phyloP scores from a whole-genome alignment of 257 asterid genomes.

The Lavandula angustifolia region DNA sequence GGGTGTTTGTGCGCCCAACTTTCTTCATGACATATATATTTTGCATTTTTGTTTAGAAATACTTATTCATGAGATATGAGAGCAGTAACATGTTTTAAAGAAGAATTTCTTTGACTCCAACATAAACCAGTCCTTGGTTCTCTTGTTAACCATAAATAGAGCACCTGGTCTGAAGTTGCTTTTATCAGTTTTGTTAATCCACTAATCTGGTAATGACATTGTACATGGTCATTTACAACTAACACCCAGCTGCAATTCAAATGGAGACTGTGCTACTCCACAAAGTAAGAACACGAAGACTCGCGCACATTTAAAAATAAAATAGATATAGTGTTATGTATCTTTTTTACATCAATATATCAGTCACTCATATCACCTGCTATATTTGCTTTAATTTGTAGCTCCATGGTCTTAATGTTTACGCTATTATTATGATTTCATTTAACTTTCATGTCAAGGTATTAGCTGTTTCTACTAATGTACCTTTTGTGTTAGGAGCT shows the following conservation, averaged over 20 bases:
- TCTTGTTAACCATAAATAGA: conserved; percentile 6
- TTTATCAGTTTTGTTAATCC: background rate
- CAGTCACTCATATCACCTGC: conserved; percentile 10
- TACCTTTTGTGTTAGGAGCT: background rate
- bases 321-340: background rate
- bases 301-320: background rate
- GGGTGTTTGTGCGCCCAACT: conserved; percentile 18
- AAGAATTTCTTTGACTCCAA: conserved; percentile 5
- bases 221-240: background rate
- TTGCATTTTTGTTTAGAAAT: conserved; percentile 20
- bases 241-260: conserved; percentile 1
- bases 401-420: conserved; percentile 15
- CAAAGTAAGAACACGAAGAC: background rate
- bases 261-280: background rate
- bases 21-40: conserved; percentile 5
- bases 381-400: background rate
- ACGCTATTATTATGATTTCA: background rate
- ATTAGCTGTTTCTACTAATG: background rate
- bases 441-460: conserved; percentile 6
- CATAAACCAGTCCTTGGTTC: background rate
- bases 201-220: conserved; percentile 9
- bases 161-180: conserved; percentile 10
- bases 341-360: background rate
- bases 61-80: background rate
- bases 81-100: background rate